A percentile compares a stretch with the other conserved stretches of the same genome.
These are phyloP conservation scores for Dioszegia aurantiaca DNA, from an alignment of 768 basidiomycete genomes.

Conservation along the genomic window DNA sequence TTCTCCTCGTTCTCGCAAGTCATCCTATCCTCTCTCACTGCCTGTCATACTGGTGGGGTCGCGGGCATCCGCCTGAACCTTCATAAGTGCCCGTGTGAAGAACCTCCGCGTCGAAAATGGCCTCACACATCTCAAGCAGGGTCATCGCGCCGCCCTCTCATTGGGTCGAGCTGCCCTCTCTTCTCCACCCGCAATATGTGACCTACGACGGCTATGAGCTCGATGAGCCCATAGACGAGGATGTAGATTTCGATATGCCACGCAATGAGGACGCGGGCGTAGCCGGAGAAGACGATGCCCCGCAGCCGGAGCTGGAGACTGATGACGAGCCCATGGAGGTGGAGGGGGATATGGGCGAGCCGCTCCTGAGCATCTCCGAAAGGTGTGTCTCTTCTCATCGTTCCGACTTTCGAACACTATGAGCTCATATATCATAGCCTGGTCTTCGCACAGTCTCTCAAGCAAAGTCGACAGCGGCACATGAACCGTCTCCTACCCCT, in stretches of 20 bases:
- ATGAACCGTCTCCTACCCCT: conserved; percentile 39
- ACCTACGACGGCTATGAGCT: conserved; percentile 31
- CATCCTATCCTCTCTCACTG: no score
- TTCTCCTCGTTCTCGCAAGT: neutral
- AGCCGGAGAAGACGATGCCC: conserved; percentile 20
- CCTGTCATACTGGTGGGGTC: no score
- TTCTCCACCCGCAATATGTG: conserved; percentile 28
- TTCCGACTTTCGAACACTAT: neutral
- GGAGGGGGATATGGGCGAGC: conserved; percentile 31
- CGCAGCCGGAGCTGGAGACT: conserved; percentile 32
- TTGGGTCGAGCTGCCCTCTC: conserved; percentile 26
- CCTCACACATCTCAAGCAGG: neutral
- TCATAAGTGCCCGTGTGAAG: no score
- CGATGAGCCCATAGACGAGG: conserved; percentile 17
- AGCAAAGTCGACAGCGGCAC: conserved; percentile 38
- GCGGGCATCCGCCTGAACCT: no score
- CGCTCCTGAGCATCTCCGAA: conserved; percentile 26
- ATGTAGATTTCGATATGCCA: neutral
- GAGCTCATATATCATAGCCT: conserved; percentile 18
- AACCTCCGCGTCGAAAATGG: no score
- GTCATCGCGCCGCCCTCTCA: neutral
- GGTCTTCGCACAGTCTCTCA: conserved; percentile 32
- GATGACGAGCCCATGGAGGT: conserved; percentile 12
- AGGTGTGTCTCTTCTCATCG: conserved; percentile 22
- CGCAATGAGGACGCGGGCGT: neutral